These are phyloP conservation scores for Pelargonium australe DNA, from an alignment of 441 rosid genomes.

Conservation along the genomic window DNA sequence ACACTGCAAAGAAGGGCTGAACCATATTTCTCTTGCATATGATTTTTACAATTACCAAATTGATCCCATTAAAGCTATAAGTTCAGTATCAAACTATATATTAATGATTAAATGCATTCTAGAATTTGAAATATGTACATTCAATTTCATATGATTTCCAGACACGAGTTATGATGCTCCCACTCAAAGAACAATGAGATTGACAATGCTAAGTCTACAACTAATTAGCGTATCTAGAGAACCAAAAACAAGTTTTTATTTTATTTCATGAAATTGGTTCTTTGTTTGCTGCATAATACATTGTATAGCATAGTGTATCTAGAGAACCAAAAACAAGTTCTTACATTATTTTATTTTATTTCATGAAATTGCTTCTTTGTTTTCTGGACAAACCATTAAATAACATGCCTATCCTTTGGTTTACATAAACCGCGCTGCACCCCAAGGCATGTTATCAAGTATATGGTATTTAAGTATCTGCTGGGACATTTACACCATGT, in stretches of 20 bases:
- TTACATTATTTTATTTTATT: background rate
- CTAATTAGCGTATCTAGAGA: background rate
- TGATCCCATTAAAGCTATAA: background rate
- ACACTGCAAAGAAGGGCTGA: conserved; percentile 4
- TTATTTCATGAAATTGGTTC: background rate
- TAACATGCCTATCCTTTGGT: background rate
- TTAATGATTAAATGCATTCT: background rate
- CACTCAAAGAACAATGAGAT: background rate
- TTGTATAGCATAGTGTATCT: background rate
- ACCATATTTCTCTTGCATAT: background rate
- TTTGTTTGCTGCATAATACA: background rate
- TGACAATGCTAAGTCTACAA: background rate
- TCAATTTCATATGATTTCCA: conserved; percentile 5
- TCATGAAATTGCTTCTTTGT: background rate
- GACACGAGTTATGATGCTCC: conserved; percentile 1
- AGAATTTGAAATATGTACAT: background rate
- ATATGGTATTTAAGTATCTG: background rate
- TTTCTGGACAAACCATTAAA: background rate
- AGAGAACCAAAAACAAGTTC: background rate
- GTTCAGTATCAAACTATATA: conserved; percentile 2
- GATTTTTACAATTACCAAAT: background rate
- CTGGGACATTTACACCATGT: background rate
- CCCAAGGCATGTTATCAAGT: background rate
- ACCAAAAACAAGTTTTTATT: background rate
- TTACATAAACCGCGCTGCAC: background rate